A percentile compares a stretch with the other conserved stretches of the same genome.
Conservation (phyloP, 108 stramenopile genomes). For the Asterionellopsis glacialis region DNA sequence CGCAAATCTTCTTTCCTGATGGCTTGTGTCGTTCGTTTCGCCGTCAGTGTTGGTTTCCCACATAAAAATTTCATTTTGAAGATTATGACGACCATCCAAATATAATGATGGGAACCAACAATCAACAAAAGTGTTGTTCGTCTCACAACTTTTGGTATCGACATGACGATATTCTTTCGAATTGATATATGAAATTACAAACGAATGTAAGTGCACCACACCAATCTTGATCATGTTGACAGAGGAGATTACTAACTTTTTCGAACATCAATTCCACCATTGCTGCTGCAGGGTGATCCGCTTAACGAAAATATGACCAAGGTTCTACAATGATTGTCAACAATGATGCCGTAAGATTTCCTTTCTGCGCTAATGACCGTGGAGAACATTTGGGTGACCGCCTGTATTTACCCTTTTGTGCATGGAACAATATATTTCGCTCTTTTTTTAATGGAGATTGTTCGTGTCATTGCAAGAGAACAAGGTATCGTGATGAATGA, state of each 20-base stretch:
- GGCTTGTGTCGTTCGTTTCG: too few species aligned
- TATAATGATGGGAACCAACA: too few species aligned
- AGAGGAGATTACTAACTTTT: too few species aligned
- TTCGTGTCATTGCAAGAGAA: slow-evolving; percentile 67
- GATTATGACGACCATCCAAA: too few species aligned
- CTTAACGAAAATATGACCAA: slow-evolving; percentile 71
- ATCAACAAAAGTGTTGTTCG: too few species aligned
- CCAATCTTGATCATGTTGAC: too few species aligned
- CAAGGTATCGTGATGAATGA: slow-evolving; percentile 49
- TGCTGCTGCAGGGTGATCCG: slow-evolving; percentile 36
- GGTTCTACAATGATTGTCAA: slow-evolving; percentile 76
- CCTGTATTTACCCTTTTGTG: slow-evolving; percentile 78
- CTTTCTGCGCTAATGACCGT: slow-evolving; percentile 76
- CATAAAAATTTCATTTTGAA: too few species aligned
- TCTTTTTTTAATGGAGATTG: slow-evolving; percentile 77
- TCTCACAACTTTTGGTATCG: slow-evolving; percentile 63
- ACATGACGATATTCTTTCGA: slow-evolving; percentile 83
- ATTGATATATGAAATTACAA: slow-evolving; percentile 69
- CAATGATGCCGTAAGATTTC: slow-evolving; percentile 78
- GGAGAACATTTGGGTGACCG: slow-evolving; percentile 77
- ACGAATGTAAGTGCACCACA: too few species aligned
- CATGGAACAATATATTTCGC: slow-evolving; percentile 81
- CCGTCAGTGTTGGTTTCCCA: too few species aligned
- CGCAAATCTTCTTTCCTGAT: too few species aligned
- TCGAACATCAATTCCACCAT: background rate